These are phyloP conservation scores for Penium margaritaceum DNA, from an alignment of 139 green algal genomes.

Conservation along the genomic window DNA sequence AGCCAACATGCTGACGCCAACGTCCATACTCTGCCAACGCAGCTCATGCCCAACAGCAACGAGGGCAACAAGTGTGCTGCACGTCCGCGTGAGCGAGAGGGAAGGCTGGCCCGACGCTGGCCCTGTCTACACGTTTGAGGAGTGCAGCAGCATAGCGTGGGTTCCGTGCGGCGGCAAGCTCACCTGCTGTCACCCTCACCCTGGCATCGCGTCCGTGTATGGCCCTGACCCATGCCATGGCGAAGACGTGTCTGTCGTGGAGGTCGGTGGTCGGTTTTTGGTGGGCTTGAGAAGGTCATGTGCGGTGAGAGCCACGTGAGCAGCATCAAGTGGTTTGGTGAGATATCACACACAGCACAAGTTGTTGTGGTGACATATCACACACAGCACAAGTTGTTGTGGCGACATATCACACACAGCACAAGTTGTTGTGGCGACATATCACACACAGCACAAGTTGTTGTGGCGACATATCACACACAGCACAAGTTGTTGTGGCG, in stretches of 20 bases:
- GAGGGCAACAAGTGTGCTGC: conserved; percentile 97
- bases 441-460: too few species aligned
- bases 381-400: too few species aligned
- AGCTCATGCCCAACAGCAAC: conserved; percentile 96
- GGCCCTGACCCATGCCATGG: conserved; percentile 81
- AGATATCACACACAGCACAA: too few species aligned
- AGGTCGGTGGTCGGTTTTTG: conserved; percentile 97
- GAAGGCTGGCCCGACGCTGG: conserved; percentile 81
- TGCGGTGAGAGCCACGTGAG: conserved; percentile 97
- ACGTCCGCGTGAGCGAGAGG: conserved; percentile 98
- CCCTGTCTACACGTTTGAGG: conserved; percentile 93
- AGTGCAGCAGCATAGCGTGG: conserved; percentile 97
- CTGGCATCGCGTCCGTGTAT: conserved; percentile 73
- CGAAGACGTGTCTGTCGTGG: conserved; percentile 80
- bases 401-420: too few species aligned
- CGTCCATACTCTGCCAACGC: conserved; percentile 97
- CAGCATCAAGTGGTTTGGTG: conserved; percentile 92
- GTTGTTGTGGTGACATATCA: too few species aligned
- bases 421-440: too few species aligned
- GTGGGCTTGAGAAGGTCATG: conserved; percentile 99
- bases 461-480: too few species aligned
- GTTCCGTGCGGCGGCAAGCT: conserved; percentile 99
- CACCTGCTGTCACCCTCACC: conserved; percentile 98
- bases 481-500: too few species aligned
- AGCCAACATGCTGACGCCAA: conserved; percentile 96